Conservation (phyloP, 129 eudicot genomes). For the Tagetes patula region DNA sequence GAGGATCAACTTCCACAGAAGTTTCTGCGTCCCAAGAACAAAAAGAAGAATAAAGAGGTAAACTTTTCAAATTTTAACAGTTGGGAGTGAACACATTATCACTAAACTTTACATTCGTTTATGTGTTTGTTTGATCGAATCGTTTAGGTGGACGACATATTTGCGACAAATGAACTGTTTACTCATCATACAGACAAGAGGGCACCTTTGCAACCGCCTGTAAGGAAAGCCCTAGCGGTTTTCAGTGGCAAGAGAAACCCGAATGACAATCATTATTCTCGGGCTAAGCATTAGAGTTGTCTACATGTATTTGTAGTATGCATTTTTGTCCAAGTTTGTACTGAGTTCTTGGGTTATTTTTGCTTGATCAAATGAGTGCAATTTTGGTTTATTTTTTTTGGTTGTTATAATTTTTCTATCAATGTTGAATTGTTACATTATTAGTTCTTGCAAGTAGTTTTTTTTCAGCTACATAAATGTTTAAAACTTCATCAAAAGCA, state of each 20-base stretch:
- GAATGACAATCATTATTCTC: conserved; percentile 83
- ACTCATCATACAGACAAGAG: conserved; percentile 64
- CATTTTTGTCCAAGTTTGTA: not conserved
- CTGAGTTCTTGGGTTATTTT: conserved; percentile 18
- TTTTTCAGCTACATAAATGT: too few species aligned
- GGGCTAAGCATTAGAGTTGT: conserved; percentile 50
- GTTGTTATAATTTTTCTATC: not conserved
- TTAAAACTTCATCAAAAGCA: too few species aligned
- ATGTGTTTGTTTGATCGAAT: conserved; percentile 7
- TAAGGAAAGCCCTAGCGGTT: conserved; percentile 76
- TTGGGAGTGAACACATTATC: not conserved
- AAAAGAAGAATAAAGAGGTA: conserved; percentile 83
- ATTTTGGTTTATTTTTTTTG: conserved; percentile 24
- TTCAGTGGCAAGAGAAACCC: conserved; percentile 89
- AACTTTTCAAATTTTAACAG: not conserved
- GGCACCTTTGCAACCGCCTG: conserved; percentile 84
- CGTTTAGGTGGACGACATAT: conserved; percentile 58
- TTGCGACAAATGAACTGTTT: conserved; percentile 65
- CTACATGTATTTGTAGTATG: conserved; percentile 11
- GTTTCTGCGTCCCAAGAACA: conserved; percentile 66
- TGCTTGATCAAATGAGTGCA: conserved; percentile 21
- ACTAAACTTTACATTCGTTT: not conserved
- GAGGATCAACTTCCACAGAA: conserved; percentile 90
- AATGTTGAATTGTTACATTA: not conserved
- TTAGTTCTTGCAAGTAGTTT: not conserved